Base-by-base conservation (phyloP, 495 filamentous ascomycete species). In the Clohesyomyces aquaticus region DNA sequence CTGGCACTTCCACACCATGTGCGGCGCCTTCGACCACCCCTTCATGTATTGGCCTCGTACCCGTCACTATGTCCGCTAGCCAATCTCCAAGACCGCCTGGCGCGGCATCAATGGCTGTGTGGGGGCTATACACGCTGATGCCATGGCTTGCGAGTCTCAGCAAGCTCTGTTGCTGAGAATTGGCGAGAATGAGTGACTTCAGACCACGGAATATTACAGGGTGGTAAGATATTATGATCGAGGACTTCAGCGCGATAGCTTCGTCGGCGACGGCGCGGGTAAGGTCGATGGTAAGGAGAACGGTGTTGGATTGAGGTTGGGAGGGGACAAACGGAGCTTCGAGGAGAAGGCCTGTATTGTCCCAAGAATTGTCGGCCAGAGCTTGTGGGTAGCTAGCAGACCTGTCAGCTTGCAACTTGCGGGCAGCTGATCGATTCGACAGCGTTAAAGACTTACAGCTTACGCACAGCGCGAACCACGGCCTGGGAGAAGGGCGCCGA, bases 141-240 rank as follows among this genome's bases (percentile, higher is more conserved):
- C 95, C 93, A 77, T 90, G 85, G 42, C 89, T 87, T n/a, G 87
- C 88, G 2, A 98, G 81, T 49, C 88, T 84, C 6, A 98, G 80
- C 49, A 98, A 82, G 22, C 87, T 88, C 59, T 87, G 83, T 76
- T 98, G 95, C 70, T 96, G 94, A 11, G 90, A 79, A 75, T 98
- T 88, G 61, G 81, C 81, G 19, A 93, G 82, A 32, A 90, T 96
- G 72, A 98, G 77, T 45, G 88, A 86, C 76, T 97, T 98, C 51
- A 98, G 78, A 42, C 88, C 88, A 63, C 86, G 84, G 83, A 98
- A 98, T 70, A 98, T 98, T 69, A 98, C 92, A 9, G 94, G 94
- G 74, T 98, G 94, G 72, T 98, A 98, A 64, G 90, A 85, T 23
- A 98, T 81, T 59, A 98, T 85, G 53, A 92, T 81, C 0, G 88